Conservation (phyloP, 345 rosid genomes). For the Hirschfeldia incana region DNA sequence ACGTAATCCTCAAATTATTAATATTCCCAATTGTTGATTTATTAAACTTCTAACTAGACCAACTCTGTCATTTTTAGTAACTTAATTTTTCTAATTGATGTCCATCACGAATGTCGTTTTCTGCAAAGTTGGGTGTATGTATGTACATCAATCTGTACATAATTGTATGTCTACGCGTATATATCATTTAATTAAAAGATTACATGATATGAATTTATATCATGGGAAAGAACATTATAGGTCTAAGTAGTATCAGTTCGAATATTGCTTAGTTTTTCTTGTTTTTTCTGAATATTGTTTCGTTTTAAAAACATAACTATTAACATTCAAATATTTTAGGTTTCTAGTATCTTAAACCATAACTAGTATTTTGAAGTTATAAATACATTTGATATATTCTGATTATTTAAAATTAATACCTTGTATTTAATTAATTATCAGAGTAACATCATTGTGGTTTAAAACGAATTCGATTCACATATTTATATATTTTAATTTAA, state of each 20-base stretch:
- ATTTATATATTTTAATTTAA: too few species aligned
- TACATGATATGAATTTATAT: neutral
- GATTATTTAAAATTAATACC: neutral
- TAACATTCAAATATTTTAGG: neutral
- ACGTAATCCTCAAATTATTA: neutral
- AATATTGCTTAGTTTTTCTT: neutral
- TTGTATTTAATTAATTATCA: too few species aligned
- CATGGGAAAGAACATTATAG: neutral
- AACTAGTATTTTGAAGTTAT: neutral
- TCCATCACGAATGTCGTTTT: constrained; percentile 34
- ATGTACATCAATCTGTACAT: constrained; percentile 25
- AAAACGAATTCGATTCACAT: too few species aligned
- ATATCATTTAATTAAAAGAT: neutral
- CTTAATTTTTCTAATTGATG: neutral
- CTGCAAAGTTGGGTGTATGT: constrained; percentile 35
- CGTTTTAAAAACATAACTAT: neutral
- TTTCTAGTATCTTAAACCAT: neutral
- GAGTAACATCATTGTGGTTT: neutral
- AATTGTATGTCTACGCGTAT: constrained; percentile 31
- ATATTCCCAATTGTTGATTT: constrained; percentile 4
- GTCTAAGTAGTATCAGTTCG: neutral
- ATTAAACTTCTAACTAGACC: constrained; percentile 8
- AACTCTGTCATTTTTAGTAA: constrained; percentile 28
- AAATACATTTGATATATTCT: too few species aligned
- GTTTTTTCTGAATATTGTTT: too few species aligned